Evolutionary conservation across 768 basidiomycete species (phyloP).

Genomic region (Hericium erinaceus): DNA sequence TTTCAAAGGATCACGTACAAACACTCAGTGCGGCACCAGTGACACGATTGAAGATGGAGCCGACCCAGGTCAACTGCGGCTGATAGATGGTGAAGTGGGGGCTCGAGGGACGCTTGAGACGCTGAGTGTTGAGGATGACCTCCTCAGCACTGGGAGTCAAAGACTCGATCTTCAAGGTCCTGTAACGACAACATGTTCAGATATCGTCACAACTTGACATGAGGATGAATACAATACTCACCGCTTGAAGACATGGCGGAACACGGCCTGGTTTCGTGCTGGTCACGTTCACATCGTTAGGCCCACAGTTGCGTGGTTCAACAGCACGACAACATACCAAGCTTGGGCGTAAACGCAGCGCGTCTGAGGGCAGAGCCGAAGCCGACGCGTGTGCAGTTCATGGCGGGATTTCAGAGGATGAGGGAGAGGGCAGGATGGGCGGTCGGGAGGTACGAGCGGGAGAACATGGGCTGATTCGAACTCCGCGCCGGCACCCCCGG

Average conservation of each 20-base stretch:
- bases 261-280: conserved; percentile 14
- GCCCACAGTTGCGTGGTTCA: background rate
- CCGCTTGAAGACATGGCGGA: conserved; percentile 9
- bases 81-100: conserved; percentile 98
- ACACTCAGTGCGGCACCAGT: conserved; percentile 75
- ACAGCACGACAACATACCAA: conserved; percentile 18
- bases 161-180: conserved; percentile 57
- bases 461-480: background rate
- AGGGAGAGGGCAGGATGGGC: background rate
- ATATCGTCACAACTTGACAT: background rate
- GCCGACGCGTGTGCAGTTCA: conserved; percentile 42
- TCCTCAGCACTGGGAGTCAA: conserved; percentile 46
- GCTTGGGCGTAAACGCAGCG: conserved; percentile 29
- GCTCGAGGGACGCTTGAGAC: conserved; percentile 78
- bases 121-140: conserved; percentile 78
- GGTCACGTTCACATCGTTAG: background rate
- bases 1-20: conserved; percentile 37
- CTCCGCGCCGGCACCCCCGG: background rate
- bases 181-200: conserved; percentile 13
- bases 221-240: conserved; percentile 6
- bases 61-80: conserved; percentile 85
- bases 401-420: conserved; percentile 11
- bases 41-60: conserved; percentile 80
- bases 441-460: background rate
- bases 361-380: conserved; percentile 48